A percentile compares a stretch with the other conserved stretches of the same genome.
Conservation (phyloP, 2,329 filamentous ascomycete species). For the Penicillium sp. region DNA sequence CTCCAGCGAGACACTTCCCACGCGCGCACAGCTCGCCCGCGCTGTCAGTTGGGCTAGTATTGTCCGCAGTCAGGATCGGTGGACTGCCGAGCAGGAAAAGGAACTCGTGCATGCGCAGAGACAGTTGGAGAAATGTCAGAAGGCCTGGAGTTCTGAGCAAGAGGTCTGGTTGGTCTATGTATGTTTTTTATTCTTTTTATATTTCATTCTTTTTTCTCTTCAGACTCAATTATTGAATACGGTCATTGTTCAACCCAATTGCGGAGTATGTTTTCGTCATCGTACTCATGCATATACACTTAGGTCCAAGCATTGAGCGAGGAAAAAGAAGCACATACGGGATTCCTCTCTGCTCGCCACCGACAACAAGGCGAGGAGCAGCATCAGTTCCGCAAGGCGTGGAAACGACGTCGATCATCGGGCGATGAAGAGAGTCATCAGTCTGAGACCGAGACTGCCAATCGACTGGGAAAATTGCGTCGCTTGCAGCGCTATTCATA, state of each 20-base stretch:
- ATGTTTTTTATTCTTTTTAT: slow-evolving; percentile 17
- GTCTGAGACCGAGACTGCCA: not conserved
- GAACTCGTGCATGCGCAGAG: slow-evolving; percentile 29
- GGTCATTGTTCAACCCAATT: not conserved
- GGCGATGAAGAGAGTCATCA: slow-evolving; percentile 4
- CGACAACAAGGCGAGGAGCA: slow-evolving; percentile 37
- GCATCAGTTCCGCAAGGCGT: slow-evolving; percentile 36
- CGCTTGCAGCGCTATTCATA: slow-evolving; percentile 15
- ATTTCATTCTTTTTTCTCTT: not conserved
- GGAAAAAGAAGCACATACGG: slow-evolving; percentile 36
- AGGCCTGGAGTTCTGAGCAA: slow-evolving; percentile 39
- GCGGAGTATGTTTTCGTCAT: too few relatives aligned
- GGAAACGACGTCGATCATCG: slow-evolving; percentile 27
- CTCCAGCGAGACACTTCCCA: slow-evolving; percentile 11
- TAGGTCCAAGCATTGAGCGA: slow-evolving; percentile 34
- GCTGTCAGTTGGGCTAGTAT: slow-evolving; percentile 35
- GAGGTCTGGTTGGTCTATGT: slow-evolving; percentile 38
- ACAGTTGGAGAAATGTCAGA: slow-evolving; percentile 36
- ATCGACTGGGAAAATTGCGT: slow-evolving; percentile 14
- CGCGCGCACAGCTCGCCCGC: slow-evolving; percentile 21
- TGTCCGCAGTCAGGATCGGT: slow-evolving; percentile 28
- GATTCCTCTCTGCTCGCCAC: slow-evolving; percentile 32
- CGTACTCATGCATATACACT: not conserved
- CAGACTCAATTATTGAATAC: not conserved
- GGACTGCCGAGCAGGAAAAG: slow-evolving; percentile 32